Evolutionary conservation across 129 eudicot species (phyloP).

Genomic region (Tagetes patula): DNA sequence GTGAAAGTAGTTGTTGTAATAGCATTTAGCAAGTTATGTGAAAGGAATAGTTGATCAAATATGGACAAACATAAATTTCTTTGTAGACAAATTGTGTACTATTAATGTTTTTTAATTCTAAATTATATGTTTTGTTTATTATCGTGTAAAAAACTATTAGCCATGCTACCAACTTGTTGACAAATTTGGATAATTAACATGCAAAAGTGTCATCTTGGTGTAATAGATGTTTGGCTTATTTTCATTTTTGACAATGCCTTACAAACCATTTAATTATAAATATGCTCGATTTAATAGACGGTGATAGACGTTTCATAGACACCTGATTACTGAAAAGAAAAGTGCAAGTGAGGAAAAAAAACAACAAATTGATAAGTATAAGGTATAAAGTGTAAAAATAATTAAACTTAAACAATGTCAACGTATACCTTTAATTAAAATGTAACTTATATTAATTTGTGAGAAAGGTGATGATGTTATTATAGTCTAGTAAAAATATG

Average conservation of each 20-base stretch:
- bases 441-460: too few relatives aligned
- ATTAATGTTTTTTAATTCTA: background rate
- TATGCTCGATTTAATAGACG: too few relatives aligned
- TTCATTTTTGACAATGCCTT: background rate
- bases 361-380: too few relatives aligned
- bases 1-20: too few relatives aligned
- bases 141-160: background rate
- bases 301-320: too few relatives aligned
- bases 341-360: too few relatives aligned
- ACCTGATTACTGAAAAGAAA: too few relatives aligned
- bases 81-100: background rate
- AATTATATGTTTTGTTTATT: background rate
- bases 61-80: slow-evolving; percentile 1
- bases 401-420: too few relatives aligned
- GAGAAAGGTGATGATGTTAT: too few relatives aligned
- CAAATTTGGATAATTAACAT: background rate
- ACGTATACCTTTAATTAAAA: too few relatives aligned
- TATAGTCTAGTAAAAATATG: too few relatives aligned
- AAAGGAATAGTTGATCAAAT: slow-evolving; percentile 10
- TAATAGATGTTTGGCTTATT: background rate
- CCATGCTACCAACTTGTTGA: slow-evolving; percentile 6
- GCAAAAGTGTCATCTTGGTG: background rate
- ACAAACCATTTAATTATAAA: background rate
- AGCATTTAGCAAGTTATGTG: slow-evolving; percentile 4
- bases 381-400: too few relatives aligned